A percentile compares a stretch with the other conserved stretches of the same genome.
Conservation (phyloP, 2,329 filamentous ascomycete species). For the Aspergillus nomiae region DNA sequence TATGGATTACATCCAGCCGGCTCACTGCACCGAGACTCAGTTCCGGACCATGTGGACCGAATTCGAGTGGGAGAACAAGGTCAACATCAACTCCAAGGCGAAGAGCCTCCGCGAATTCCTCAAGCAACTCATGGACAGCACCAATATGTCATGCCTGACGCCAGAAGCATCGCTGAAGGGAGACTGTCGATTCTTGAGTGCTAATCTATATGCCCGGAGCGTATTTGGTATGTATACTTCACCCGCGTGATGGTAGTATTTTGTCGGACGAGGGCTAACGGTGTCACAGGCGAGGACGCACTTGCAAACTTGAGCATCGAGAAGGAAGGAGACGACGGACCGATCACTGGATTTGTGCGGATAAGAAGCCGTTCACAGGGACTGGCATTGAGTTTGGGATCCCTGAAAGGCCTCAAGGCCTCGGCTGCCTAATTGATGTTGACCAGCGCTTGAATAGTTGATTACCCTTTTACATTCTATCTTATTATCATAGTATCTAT, state of each 20-base stretch:
- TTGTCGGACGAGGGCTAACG: constrained; percentile 23
- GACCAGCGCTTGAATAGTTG: constrained; percentile 30
- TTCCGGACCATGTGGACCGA: constrained; percentile 99
- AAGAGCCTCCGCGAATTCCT: constrained; percentile 90
- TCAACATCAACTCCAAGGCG: constrained; percentile 98
- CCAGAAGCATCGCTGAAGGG: constrained; percentile 95
- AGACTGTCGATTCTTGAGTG: constrained; percentile 96
- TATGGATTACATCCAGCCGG: constrained; percentile 99
- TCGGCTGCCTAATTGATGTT: constrained; percentile 38
- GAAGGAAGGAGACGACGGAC: constrained; percentile 92
- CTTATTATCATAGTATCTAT: constrained; percentile 24
- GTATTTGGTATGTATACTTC: constrained; percentile 81
- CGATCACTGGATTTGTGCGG: constrained; percentile 94
- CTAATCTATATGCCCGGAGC: constrained; percentile 92
- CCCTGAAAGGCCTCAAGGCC: constrained; percentile 91
- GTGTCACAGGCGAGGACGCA: constrained; percentile 82
- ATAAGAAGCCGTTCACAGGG: constrained; percentile 98
- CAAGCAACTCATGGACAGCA: constrained; percentile 91
- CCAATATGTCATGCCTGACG: constrained; percentile 97
- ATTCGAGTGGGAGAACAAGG: constrained; percentile 99
- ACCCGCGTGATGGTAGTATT: not conserved
- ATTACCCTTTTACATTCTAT: constrained; percentile 27
- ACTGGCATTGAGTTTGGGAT: constrained; percentile 87
- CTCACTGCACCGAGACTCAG: constrained; percentile 93
- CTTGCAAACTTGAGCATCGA: constrained; percentile 97